Percentiles rank a stretch among this genome's conserved stretches.
Evolutionary conservation across 306 rosid genomes (phyloP).

Genomic region (Pyrus betulifolia): DNA sequence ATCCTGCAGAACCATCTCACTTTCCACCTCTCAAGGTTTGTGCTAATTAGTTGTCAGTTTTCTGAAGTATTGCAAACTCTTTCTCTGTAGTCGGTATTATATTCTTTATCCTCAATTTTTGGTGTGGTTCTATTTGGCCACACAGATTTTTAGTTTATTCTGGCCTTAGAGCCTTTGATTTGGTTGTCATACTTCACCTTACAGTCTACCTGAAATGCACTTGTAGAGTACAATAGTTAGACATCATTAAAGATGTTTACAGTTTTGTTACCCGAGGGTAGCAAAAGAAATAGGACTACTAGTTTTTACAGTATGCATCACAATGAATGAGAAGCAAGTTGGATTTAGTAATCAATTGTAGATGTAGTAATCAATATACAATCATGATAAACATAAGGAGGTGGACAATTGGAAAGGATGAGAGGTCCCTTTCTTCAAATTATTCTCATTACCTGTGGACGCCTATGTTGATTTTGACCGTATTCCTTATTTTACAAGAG

Average conservation of each 20-base stretch:
- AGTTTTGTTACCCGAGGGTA: too few relatives aligned
- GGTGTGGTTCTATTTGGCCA: background rate
- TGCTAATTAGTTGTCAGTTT: background rate
- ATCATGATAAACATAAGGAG: background rate
- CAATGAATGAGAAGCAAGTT: background rate
- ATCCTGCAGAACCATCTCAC: constrained; percentile 81
- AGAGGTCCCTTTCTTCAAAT: background rate
- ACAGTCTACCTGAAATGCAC: background rate
- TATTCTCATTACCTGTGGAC: background rate
- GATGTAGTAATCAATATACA: background rate
- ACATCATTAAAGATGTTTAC: too few relatives aligned
- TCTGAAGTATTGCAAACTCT: background rate
- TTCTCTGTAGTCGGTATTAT: background rate
- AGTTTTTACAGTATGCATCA: background rate
- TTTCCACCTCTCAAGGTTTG: constrained; percentile 92
- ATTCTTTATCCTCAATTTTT: background rate
- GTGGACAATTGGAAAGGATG: background rate
- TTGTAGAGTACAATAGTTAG: background rate
- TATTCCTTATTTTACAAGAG: background rate
- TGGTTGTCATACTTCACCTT: background rate
- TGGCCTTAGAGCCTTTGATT: background rate
- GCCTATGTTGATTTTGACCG: background rate
- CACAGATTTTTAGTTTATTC: background rate
- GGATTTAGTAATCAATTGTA: too few relatives aligned
- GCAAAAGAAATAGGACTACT: background rate